Percentiles rank a stretch among this genome's conserved stretches.
phyloP scores from a whole-genome alignment of 179 eudicot species.

The Beta macrorhiza region DNA sequence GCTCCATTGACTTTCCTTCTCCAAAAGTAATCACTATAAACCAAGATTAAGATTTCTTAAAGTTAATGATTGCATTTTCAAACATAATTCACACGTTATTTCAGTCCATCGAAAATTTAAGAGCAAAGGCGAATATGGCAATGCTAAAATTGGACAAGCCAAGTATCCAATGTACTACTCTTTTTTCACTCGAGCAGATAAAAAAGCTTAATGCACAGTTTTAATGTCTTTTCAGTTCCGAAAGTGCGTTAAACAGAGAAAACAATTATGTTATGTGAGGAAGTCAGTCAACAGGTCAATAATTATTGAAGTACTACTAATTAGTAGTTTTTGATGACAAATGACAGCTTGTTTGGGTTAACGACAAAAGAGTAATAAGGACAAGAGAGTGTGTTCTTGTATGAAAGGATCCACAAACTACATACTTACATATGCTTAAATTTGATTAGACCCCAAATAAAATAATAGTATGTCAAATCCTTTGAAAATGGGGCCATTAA shows the following conservation, averaged over 20 bases:
- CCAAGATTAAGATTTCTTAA: conserved; percentile 1
- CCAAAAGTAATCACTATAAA: background rate
- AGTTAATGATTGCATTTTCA: background rate
- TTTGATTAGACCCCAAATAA: conserved; percentile 1
- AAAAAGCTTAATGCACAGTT: background rate
- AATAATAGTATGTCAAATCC: background rate
- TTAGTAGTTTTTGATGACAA: background rate
- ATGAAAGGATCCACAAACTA: conserved; percentile 4
- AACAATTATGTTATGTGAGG: background rate
- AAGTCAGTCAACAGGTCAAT: background rate
- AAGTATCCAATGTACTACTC: background rate
- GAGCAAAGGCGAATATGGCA: too few species aligned
- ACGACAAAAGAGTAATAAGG: background rate
- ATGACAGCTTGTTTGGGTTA: background rate
- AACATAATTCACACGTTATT: background rate
- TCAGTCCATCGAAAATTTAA: background rate
- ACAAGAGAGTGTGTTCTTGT: conserved; percentile 11
- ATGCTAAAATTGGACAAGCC: background rate
- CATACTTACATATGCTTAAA: background rate
- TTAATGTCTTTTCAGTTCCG: background rate
- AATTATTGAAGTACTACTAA: background rate
- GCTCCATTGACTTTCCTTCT: conserved; percentile 3
- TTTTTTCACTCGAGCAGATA: background rate
- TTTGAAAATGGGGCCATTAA: background rate
- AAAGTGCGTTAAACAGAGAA: background rate